Base-by-base conservation (phyloP, 2,329 filamentous ascomycete genomes). In the Botrytis cinerea region DNA sequence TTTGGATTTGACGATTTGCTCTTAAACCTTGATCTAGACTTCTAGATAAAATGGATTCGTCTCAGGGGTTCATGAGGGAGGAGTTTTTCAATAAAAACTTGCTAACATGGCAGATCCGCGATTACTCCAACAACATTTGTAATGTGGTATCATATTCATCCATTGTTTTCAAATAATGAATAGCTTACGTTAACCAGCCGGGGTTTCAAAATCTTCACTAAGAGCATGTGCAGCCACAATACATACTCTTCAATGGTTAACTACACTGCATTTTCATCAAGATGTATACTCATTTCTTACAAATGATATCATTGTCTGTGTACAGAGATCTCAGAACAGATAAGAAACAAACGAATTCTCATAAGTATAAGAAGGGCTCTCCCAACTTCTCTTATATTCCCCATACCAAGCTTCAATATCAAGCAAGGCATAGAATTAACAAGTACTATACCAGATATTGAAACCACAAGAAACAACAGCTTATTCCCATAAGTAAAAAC, bases 211-310 rank as follows among this genome's bases (percentile, higher is more conserved):
- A 14, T 7, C 25, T 54, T n/a, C 48, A 54, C 5, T n/a, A 16
- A 7, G 25, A 54, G 48, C 25, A 54, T 16, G 25, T 54, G 25
- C 4, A n/a, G 25, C 10, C 25, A 12, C 25, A 45, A 54, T 16
- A n/a, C 1, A 54, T n/a, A 25, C 5, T 25, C n/a, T n/a, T 10
- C 1, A n/a, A 10, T 10, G 12, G 12, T n/a, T n/a, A 4, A 4
- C 6, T n/a, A n/a, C 48, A 16, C 22, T n/a, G 25, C 14, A 54
- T n/a, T n/a, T 12, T n/a, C 48, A n/a, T 6, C 16, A 54, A 54
- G 4, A 54, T 54, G 25, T n/a, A 1, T 16, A 14, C 25, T 16
- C 25, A 4, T n/a, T 5, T 5, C 48, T 54, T n/a, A n/a, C 25
- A 16, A n/a, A 54, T 14, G 9, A 10, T 43, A n/a, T 54, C 14